Base-by-base conservation (phyloP, 2,329 filamentous ascomycete species). In the Aspergillus amoenus region DNA sequence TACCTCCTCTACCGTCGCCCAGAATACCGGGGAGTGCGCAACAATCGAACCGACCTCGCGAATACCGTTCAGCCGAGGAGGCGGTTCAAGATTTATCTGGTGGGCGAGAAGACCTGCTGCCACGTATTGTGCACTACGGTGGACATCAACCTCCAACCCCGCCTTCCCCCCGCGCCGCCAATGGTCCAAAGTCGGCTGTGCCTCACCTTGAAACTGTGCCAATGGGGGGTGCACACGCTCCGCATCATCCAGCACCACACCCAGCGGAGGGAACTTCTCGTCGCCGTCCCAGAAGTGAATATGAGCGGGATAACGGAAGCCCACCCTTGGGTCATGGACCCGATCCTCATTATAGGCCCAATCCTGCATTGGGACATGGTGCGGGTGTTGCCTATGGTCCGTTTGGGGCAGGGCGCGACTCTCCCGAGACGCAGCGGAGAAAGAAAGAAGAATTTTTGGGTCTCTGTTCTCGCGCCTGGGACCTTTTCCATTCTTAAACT, bases 51-150 rank as follows among this genome's bases (percentile, higher is more conserved):
- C 86, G 93, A 58, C 81, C 87, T 11, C 85, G 93, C 56, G 94
- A 97, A 70, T 97, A 96, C 76, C 90, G 92, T 67, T 97, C 93
- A 3, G 94, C 94, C 12, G 94, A 99, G 73, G 94, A 99, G 71
- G 94, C 91, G 3, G 93, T 97, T 59, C 90, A 91, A 57, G 91
- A 94, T 62, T 77, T 99, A 61, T 88, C 93, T 5, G 93, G 91
- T 50, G 94, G 94, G n/a, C 86, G 94, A 56, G 89, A 96, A 56
- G 94, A 99, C 58, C 81, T 97, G 13, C 81, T 97, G 50, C 94
- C 94, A 21, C 94, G 93, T 75, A 86, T 97, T 56, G 91, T 99
- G 13, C 94, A 97, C 76, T 99, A 99, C 73, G 91, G 90, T 40
- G 91, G 92, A 46, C 91, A 95, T 70, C 93, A 96, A 73, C 93